phyloP scores from a whole-genome alignment of 352 stramenopile species.

The Phytopythium delawarense region DNA sequence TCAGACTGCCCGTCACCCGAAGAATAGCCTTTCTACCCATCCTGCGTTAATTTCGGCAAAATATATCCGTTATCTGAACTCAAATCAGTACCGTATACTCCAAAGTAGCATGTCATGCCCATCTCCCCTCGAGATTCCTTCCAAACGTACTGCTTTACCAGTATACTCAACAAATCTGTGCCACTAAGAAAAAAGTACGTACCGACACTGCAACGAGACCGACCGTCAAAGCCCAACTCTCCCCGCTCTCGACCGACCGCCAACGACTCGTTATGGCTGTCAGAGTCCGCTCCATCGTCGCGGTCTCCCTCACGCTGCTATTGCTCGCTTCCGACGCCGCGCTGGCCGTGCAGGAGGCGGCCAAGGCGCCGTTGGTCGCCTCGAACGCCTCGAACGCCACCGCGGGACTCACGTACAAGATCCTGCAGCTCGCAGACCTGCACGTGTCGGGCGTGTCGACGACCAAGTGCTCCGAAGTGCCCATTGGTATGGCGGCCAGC shows the following conservation, averaged over 20 bases:
- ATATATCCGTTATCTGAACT: too few species aligned
- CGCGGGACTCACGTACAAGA: constrained; percentile 36
- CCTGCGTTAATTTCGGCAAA: too few species aligned
- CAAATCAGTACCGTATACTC: too few species aligned
- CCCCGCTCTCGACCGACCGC: neutral
- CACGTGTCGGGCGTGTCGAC: constrained; percentile 43
- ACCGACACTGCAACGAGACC: too few species aligned
- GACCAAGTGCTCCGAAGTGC: constrained; percentile 21
- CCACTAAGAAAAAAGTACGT: too few species aligned
- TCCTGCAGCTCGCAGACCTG: constrained; percentile 66
- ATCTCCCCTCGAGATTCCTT: too few species aligned
- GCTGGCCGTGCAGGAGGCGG: neutral
- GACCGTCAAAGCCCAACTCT: neutral
- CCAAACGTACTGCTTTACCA: too few species aligned
- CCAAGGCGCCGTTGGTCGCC: neutral
- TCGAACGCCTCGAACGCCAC: neutral
- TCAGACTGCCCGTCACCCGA: too few species aligned
- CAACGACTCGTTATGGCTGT: neutral
- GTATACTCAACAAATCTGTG: too few species aligned
- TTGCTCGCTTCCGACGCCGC: neutral
- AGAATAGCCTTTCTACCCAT: too few species aligned
- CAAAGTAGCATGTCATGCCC: too few species aligned
- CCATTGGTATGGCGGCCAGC: constrained; percentile 13
- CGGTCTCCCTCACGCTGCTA: neutral
- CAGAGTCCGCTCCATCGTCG: neutral